A percentile compares a stretch with the other conserved stretches of the same genome.
Conservation (phyloP, 2,329 filamentous ascomycete species). For the Aspergillus brasiliensis region DNA sequence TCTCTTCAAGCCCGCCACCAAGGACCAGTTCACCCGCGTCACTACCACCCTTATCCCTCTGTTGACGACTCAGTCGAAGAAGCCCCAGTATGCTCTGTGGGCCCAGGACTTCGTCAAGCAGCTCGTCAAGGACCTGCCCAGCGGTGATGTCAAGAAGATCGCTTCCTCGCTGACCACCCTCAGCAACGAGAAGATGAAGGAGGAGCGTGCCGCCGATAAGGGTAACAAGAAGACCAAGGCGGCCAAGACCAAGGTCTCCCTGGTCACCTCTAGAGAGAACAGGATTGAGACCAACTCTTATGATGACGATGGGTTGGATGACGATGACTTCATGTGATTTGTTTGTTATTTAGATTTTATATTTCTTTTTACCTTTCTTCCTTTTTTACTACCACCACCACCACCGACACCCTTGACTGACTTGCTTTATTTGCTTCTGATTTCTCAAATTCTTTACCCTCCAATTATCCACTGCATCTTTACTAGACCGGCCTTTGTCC, state of each 20-base stretch:
- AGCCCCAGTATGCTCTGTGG: slow-evolving; percentile 87
- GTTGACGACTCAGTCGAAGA: slow-evolving; percentile 73
- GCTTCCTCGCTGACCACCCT: slow-evolving; percentile 83
- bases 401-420: background rate
- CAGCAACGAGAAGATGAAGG: slow-evolving; percentile 97
- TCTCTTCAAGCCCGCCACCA: slow-evolving; percentile 86
- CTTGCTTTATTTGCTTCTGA: background rate
- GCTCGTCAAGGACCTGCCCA: slow-evolving; percentile 81
- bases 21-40: slow-evolving; percentile 79
- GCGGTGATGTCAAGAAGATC: slow-evolving; percentile 96
- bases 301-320: slow-evolving; percentile 80
- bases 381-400: slow-evolving; percentile 11
- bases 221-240: slow-evolving; percentile 96
- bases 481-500: background rate
- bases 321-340: slow-evolving; percentile 53
- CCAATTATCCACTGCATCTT: background rate
- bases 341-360: slow-evolving; percentile 9
- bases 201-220: slow-evolving; percentile 94
- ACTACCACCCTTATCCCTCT: slow-evolving; percentile 79
- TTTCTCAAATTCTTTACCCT: background rate
- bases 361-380: background rate
- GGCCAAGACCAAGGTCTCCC: slow-evolving; percentile 86
- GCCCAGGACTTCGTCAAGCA: slow-evolving; percentile 88
- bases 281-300: slow-evolving; percentile 74
- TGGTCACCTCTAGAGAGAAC: slow-evolving; percentile 65